Base-by-base conservation (phyloP, 495 filamentous ascomycete species). In the Parmelia sp. region DNA sequence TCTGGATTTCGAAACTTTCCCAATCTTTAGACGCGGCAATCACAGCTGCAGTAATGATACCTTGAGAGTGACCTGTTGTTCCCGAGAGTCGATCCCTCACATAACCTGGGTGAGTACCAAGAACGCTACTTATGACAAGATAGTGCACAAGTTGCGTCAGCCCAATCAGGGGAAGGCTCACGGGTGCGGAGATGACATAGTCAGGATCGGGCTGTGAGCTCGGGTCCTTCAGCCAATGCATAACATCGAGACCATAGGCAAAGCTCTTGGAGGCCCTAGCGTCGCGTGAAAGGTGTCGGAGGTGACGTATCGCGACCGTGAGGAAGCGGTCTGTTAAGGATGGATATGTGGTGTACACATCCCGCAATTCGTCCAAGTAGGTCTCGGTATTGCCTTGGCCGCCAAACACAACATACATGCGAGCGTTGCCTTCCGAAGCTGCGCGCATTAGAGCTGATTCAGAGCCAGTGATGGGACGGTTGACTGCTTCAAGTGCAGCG, bases 51-150 rank as follows among this genome's bases (percentile, higher is more conserved):
- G 67, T 65, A 12, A 76, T 21, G 11, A 75, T 60, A 14, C 72
- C 72, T 45, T 76, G 75, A 25, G 73, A 75, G 57, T 77, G 75
- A 4, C 75, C 75, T 1, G 74, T 73, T 17, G 68, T 69, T 7
- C 67, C 70, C 15, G 42, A 12, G 8, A 72, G 47, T 11, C 19
- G 11, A 42, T 17, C 37, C n/a, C 67, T 62, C 45, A 77, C 39
- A 45, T 69, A 69, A 4, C 70, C 73, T 0, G 74, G 75, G 10
- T 42, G 62, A 7, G 64, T 60, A 5, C 67, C 66, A 42, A 75
- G 47, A 14, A 76, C 45, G 23, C 67, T 66, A 61, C 74, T 72
- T 11, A 58, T 61, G 39, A 75, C 66, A 31, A 60, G 62, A 58
- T 72, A 77, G 44, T 70, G 65, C 29, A 71, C 73, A 4, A 77